phyloP scores from a whole-genome alignment of 768 basidiomycete species.

The Cubamyces sp. region DNA sequence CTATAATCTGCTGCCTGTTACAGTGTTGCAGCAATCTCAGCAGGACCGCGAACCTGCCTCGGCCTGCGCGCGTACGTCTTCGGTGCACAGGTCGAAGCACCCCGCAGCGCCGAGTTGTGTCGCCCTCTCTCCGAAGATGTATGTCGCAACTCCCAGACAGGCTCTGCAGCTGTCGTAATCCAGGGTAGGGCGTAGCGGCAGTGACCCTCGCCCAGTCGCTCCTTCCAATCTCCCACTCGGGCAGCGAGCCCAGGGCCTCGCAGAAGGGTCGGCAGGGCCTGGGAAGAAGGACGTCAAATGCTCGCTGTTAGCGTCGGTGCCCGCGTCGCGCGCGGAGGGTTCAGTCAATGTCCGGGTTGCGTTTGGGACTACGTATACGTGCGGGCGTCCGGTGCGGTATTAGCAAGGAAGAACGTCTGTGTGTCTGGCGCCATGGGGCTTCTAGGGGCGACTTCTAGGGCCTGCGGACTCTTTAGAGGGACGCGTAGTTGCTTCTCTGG shows the following conservation, averaged over 20 bases:
- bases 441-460: neutral
- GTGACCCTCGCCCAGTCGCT: neutral
- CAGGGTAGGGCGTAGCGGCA: neutral
- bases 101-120: neutral
- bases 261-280: neutral
- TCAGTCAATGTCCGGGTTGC: neutral
- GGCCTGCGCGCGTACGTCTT: no score
- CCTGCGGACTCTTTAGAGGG: no score
- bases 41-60: no score
- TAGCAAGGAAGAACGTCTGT: neutral
- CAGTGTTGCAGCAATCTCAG: no score
- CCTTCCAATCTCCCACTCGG: neutral
- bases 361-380: neutral
- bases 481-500: no score
- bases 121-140: no score
- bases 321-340: neutral
- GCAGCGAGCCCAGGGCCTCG: neutral
- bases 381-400: neutral
- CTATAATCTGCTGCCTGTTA: no score
- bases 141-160: neutral
- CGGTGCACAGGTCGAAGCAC: no score
- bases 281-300: neutral
- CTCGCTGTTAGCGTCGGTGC: neutral
- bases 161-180: neutral
- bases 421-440: neutral